A percentile compares a stretch with the other conserved stretches of the same genome.
phyloP scores from a whole-genome alignment of 345 rosid genomes.

The Citrus mangshanensis region DNA sequence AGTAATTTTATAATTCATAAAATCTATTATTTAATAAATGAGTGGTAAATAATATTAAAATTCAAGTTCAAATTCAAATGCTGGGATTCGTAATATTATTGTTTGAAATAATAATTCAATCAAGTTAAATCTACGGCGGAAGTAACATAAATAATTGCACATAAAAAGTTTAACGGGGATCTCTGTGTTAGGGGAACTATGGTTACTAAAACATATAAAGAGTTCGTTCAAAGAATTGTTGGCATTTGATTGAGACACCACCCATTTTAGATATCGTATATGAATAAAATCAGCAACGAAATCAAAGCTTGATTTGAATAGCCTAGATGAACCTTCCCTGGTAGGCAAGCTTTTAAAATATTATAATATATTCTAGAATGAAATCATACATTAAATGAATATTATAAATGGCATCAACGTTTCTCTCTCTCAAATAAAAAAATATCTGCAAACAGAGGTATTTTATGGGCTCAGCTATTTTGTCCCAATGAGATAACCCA shows the following conservation, averaged over 20 bases:
- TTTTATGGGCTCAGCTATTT: neutral
- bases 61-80: too few relatives aligned
- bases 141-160: too few relatives aligned
- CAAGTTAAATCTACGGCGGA: too few relatives aligned
- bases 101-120: too few relatives aligned
- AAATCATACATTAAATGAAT: neutral
- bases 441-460: neutral
- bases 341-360: neutral
- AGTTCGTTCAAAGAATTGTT: neutral
- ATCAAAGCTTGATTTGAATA: neutral
- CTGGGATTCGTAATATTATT: too few relatives aligned
- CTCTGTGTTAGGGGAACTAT: too few relatives aligned
- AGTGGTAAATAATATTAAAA: accelerated
- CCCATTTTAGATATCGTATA: neutral
- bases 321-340: neutral
- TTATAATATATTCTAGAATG: neutral
- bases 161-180: too few relatives aligned
- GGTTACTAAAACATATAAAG: too few relatives aligned
- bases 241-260: neutral
- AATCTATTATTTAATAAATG: too few relatives aligned
- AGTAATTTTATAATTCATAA: too few relatives aligned
- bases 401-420: neutral
- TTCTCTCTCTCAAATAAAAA: neutral
- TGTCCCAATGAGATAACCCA: too few relatives aligned
- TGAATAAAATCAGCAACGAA: neutral